A percentile compares a stretch with the other conserved stretches of the same genome.
These are phyloP conservation scores for Phytopythium cucurbitacearum DNA, from an alignment of 352 stramenopile species.

Conservation along the genomic window DNA sequence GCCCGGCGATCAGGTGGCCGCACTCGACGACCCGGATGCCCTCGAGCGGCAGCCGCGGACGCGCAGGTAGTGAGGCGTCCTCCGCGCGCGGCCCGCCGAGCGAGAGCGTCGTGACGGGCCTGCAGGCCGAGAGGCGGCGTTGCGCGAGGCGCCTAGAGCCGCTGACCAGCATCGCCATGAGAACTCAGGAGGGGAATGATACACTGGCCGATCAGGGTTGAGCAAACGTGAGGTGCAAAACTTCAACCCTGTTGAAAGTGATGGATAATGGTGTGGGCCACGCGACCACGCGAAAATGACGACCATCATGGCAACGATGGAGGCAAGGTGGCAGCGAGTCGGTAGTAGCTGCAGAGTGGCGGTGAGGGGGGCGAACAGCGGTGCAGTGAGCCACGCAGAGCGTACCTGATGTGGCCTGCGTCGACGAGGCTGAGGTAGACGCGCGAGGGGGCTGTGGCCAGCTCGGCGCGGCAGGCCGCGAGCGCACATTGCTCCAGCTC, in stretches of 20 bases:
- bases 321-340: constrained; percentile 14
- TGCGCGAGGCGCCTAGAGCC: constrained; percentile 21
- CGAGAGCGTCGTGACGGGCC: constrained; percentile 29
- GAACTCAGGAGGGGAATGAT: neutral
- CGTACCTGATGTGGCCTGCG: constrained; percentile 44
- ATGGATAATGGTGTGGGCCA: constrained; percentile 6
- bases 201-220: neutral
- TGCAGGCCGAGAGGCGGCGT: neutral
- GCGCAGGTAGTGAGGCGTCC: neutral
- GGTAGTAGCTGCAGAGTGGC: constrained; percentile 35
- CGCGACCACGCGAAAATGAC: constrained; percentile 4
- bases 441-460: constrained; percentile 8
- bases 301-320: constrained; percentile 13
- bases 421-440: constrained; percentile 48
- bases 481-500: constrained; percentile 28
- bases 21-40: constrained; percentile 77
- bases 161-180: constrained; percentile 1
- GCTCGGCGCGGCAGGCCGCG: constrained; percentile 3
- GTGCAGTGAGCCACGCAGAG: neutral
- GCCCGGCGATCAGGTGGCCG: constrained; percentile 75
- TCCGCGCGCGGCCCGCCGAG: neutral
- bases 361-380: neutral
- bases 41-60: constrained; percentile 41
- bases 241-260: constrained; percentile 21
- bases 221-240: neutral